Percentiles rank a stretch among this genome's conserved stretches.
These are phyloP conservation scores for Monascus purpureus DNA, from an alignment of 495 filamentous ascomycete genomes.

Conservation along the genomic window DNA sequence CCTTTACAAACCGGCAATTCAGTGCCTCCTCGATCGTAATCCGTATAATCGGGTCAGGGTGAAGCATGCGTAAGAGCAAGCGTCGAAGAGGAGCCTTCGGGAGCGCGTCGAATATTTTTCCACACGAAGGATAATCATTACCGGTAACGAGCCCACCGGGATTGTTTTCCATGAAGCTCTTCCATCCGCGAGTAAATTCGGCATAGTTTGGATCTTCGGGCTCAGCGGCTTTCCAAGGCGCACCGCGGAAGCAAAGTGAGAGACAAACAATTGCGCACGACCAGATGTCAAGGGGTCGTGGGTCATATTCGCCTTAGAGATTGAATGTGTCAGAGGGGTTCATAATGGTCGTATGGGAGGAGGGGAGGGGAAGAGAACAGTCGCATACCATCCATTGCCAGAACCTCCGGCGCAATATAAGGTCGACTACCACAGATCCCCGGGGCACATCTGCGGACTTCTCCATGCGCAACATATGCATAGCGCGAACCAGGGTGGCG, in stretches of 20 bases:
- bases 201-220: conserved; percentile 35
- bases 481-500: conserved; percentile 55
- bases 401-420: conserved; percentile 68
- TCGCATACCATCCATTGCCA: conserved; percentile 39
- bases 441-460: conserved; percentile 49
- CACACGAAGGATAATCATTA: conserved; percentile 39
- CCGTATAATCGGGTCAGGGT: conserved; percentile 53
- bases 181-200: conserved; percentile 47
- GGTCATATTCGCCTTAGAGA: conserved; percentile 49
- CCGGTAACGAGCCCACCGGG: conserved; percentile 32
- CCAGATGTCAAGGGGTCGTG: conserved; percentile 65
- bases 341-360: no score
- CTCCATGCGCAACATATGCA: conserved; percentile 49
- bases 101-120: conserved; percentile 27
- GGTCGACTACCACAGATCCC: conserved; percentile 63
- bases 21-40: conserved; percentile 48
- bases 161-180: conserved; percentile 40
- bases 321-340: conserved; percentile 1
- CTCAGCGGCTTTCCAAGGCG: conserved; percentile 47
- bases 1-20: conserved; percentile 47
- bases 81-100: conserved; percentile 39
- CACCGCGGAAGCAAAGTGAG: conserved; percentile 47
- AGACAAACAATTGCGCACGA: conserved; percentile 62
- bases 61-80: conserved; percentile 60
- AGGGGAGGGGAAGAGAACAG: not conserved